phyloP scores from a whole-genome alignment of 2,329 filamentous ascomycete genomes.

The Gnomoniopsis smithogilvyi region DNA sequence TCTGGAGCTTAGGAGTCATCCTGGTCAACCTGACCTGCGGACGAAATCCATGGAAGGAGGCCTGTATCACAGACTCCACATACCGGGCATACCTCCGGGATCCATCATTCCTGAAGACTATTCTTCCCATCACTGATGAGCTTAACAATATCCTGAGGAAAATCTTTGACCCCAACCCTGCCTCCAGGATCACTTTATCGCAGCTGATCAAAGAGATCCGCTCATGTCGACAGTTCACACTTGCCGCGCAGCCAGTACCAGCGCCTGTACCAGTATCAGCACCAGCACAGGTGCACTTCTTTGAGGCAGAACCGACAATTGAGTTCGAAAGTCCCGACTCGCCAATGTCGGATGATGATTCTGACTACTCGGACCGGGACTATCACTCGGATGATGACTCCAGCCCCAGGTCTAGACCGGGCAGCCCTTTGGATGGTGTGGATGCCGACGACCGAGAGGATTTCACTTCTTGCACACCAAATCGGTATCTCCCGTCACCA shows the following conservation, averaged over 20 bases:
- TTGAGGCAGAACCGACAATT: constrained; percentile 46
- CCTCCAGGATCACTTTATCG: constrained; percentile 74
- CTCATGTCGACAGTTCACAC: constrained; percentile 72
- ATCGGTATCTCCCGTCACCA: not conserved
- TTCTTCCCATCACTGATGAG: constrained; percentile 85
- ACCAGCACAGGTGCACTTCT: constrained; percentile 35
- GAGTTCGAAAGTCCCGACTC: constrained; percentile 45
- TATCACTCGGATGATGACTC: constrained; percentile 36
- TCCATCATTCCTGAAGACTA: constrained; percentile 84
- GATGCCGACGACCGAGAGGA: constrained; percentile 39
- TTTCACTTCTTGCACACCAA: not conserved
- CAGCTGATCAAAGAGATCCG: constrained; percentile 77
- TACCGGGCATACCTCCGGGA: constrained; percentile 89
- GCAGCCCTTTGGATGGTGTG: constrained; percentile 50
- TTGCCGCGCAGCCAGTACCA: constrained; percentile 23
- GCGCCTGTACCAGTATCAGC: constrained; percentile 39
- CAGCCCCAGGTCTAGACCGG: constrained; percentile 47
- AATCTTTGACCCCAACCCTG: constrained; percentile 84
- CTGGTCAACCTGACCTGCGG: constrained; percentile 96
- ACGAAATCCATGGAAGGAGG: constrained; percentile 98
- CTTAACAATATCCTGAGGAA: constrained; percentile 82
- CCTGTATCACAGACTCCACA: constrained; percentile 87
- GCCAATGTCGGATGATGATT: constrained; percentile 35
- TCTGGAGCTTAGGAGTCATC: constrained; percentile 98
- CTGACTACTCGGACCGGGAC: constrained; percentile 14